phyloP scores from a whole-genome alignment of 768 basidiomycete genomes.

The Paxillus involutus region DNA sequence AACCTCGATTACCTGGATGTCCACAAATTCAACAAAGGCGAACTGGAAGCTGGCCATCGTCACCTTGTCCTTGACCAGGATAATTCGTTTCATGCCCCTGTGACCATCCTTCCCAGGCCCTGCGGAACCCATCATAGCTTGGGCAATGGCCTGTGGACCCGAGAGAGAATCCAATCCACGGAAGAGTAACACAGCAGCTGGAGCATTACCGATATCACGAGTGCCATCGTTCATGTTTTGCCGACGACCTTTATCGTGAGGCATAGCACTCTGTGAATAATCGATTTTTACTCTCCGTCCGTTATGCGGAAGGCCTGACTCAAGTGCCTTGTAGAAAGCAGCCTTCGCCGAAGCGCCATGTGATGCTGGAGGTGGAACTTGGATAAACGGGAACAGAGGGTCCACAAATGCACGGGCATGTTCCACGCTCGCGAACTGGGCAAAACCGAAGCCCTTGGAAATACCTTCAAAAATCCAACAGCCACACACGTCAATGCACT shows the following conservation, averaged over 20 bases:
- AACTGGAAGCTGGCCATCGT: slow-evolving; percentile 91
- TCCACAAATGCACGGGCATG: slow-evolving; percentile 91
- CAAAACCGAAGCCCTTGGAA: slow-evolving; percentile 97
- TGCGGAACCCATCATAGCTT: slow-evolving; percentile 79
- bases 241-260: slow-evolving; percentile 63
- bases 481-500: slow-evolving; percentile 72
- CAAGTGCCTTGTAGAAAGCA: slow-evolving; percentile 72
- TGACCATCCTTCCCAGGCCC: slow-evolving; percentile 78
- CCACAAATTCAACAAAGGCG: slow-evolving; percentile 90
- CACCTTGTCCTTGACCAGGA: slow-evolving; percentile 86
- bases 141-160: slow-evolving; percentile 82
- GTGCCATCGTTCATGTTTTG: slow-evolving; percentile 89
- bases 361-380: slow-evolving; percentile 88
- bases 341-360: slow-evolving; percentile 78
- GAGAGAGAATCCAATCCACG: slow-evolving; percentile 89
- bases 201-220: slow-evolving; percentile 89
- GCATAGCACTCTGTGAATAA: slow-evolving; percentile 84
- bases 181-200: slow-evolving; percentile 81
- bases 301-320: slow-evolving; percentile 67
- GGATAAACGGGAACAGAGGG: slow-evolving; percentile 86
- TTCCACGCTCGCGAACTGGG: slow-evolving; percentile 83
- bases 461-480: slow-evolving; percentile 77
- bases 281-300: slow-evolving; percentile 94
- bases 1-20: slow-evolving; percentile 59
- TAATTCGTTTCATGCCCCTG: slow-evolving; percentile 83